These are phyloP conservation scores for Boletus reticuloceps DNA, from an alignment of 768 basidiomycete genomes.

Conservation along the genomic window DNA sequence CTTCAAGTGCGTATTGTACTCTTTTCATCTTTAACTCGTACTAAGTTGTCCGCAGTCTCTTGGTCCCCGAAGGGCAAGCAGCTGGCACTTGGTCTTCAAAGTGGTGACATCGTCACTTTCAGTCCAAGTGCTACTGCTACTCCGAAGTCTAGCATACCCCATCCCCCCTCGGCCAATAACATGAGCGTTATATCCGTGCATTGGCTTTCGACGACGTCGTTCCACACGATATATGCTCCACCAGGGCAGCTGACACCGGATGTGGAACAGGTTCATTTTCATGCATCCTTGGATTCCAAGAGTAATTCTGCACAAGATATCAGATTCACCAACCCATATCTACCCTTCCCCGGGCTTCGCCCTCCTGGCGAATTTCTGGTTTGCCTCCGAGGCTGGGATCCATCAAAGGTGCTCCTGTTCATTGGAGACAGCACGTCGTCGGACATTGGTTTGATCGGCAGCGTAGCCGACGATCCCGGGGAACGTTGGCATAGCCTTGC, in stretches of 20 bases:
- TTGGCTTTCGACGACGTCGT: slow-evolving; percentile 71
- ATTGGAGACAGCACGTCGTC: slow-evolving; percentile 50
- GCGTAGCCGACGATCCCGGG: slow-evolving; percentile 22
- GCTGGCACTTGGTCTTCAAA: slow-evolving; percentile 68
- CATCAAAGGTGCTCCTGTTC: slow-evolving; percentile 40
- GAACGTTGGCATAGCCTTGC: slow-evolving; percentile 45
- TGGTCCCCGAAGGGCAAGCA: slow-evolving; percentile 91
- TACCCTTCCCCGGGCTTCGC: slow-evolving; percentile 44
- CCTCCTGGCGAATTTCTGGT: slow-evolving; percentile 44
- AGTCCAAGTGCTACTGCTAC: slow-evolving; percentile 51
- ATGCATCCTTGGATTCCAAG: slow-evolving; percentile 43
- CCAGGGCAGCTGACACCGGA: slow-evolving; percentile 38
- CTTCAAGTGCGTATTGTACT: slow-evolving; percentile 49
- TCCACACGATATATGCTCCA: slow-evolving; percentile 62
- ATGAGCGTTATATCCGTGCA: slow-evolving; percentile 49
- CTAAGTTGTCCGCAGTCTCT: slow-evolving; percentile 47
- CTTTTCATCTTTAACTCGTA: neutral
- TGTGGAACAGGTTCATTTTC: slow-evolving; percentile 40
- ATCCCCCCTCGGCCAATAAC: slow-evolving; percentile 50
- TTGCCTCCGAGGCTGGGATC: slow-evolving; percentile 43
- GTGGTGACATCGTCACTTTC: slow-evolving; percentile 70
- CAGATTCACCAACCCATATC: slow-evolving; percentile 38
- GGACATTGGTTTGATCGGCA: slow-evolving; percentile 47
- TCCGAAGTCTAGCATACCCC: slow-evolving; percentile 55
- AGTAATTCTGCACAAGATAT: slow-evolving; percentile 36